These are phyloP conservation scores for Lichtheimia corymbifera DNA, from an alignment of 371 early-diverging fungal genomes.

Conservation along the genomic window DNA sequence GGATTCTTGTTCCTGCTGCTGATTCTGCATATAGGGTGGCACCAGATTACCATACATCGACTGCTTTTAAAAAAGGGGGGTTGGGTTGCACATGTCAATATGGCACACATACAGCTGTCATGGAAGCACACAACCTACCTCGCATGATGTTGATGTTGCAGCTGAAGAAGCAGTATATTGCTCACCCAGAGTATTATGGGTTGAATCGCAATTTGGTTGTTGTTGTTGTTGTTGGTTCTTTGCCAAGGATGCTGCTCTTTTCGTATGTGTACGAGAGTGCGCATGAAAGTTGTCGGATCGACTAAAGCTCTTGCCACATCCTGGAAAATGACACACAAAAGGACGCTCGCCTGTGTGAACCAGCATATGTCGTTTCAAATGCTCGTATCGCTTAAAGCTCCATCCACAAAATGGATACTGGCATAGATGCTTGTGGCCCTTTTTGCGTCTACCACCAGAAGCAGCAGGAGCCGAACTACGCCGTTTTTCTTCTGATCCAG, in stretches of 20 bases:
- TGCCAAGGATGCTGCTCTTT: constrained; percentile 9
- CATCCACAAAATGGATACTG: constrained; percentile 47
- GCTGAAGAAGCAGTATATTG: not conserved
- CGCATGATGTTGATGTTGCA: not conserved
- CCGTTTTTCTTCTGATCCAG: not conserved
- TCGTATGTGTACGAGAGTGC: constrained; percentile 43
- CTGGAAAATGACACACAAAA: constrained; percentile 54
- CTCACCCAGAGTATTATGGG: not conserved
- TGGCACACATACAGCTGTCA: not conserved
- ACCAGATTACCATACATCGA: not conserved
- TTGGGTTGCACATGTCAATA: not conserved
- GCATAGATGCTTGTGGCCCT: constrained; percentile 37
- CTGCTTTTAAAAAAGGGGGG: not conserved
- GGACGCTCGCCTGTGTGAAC: constrained; percentile 62
- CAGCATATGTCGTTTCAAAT: constrained; percentile 74
- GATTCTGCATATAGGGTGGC: too few species aligned
- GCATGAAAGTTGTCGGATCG: constrained; percentile 67
- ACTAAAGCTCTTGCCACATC: constrained; percentile 65
- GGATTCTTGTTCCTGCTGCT: too few species aligned
- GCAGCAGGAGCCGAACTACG: not conserved
- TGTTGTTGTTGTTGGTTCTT: too few species aligned
- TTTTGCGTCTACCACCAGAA: constrained; percentile 4
- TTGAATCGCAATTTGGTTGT: not conserved
- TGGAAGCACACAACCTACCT: not conserved
- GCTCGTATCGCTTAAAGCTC: constrained; percentile 75